phyloP scores from a whole-genome alignment of 768 basidiomycete species.

The Thelephora ganbajun region DNA sequence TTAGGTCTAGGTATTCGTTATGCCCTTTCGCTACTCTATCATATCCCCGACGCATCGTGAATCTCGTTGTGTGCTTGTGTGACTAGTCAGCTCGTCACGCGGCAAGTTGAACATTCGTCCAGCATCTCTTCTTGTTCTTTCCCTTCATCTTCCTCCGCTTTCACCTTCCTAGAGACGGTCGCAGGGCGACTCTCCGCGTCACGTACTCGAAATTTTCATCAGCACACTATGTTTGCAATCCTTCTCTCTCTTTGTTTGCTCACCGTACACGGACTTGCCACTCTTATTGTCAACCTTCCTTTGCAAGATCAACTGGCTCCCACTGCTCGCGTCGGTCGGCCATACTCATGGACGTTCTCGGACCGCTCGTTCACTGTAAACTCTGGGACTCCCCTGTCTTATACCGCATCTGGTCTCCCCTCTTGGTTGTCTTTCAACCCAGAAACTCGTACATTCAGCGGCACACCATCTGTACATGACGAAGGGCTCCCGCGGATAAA shows the following conservation, averaged over 20 bases:
- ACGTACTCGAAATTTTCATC: neutral
- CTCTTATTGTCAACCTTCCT: conserved; percentile 40
- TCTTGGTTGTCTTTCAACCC: conserved; percentile 69
- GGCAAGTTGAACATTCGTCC: neutral
- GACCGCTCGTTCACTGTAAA: conserved; percentile 46
- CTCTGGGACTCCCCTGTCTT: conserved; percentile 28
- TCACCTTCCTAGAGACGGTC: neutral
- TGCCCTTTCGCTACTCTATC: neutral
- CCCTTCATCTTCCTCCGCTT: neutral
- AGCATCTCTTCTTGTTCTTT: neutral
- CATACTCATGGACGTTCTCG: conserved; percentile 61
- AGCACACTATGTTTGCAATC: conserved; percentile 24
- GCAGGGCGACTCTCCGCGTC: neutral
- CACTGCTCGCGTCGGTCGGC: conserved; percentile 52
- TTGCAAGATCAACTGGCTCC: conserved; percentile 63
- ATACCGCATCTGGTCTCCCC: conserved; percentile 47
- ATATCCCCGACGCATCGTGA: conserved; percentile 1
- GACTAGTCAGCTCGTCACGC: neutral
- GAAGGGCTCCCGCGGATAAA: conserved; percentile 48
- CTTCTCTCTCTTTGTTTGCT: conserved; percentile 36
- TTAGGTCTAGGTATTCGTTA: neutral
- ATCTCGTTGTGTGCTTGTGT: neutral
- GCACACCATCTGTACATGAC: conserved; percentile 50
- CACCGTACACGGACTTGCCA: conserved; percentile 21
- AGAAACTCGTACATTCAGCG: conserved; percentile 42